phyloP scores from a whole-genome alignment of 2,329 filamentous ascomycete species.

The Gremmenia infestans region DNA sequence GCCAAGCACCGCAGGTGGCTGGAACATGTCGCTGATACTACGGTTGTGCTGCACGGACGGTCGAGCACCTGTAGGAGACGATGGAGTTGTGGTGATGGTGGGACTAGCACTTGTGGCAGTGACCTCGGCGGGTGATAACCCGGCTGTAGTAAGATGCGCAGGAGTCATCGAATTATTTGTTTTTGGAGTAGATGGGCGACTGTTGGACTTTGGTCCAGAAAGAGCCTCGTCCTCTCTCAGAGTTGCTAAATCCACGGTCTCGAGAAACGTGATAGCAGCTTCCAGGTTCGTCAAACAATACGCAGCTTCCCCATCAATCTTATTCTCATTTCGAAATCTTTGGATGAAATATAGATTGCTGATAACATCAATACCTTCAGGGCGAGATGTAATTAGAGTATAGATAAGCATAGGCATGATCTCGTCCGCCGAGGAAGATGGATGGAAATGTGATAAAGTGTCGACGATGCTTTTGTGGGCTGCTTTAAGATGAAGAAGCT shows the following conservation, averaged over 20 bases:
- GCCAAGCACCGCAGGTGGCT: conserved; percentile 75
- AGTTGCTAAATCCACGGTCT: conserved; percentile 90
- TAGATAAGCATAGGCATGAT: conserved; percentile 97
- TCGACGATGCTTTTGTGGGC: conserved; percentile 95
- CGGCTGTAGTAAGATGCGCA: conserved; percentile 30
- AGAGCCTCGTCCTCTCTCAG: conserved; percentile 74
- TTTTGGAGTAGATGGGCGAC: conserved; percentile 43
- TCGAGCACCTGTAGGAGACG: conserved; percentile 30
- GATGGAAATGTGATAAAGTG: conserved; percentile 63
- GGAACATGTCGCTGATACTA: conserved; percentile 78
- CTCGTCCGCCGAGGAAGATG: conserved; percentile 89
- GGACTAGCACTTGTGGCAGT: conserved; percentile 26
- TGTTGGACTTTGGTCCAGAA: conserved; percentile 57
- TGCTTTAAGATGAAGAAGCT: conserved; percentile 80
- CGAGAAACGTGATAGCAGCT: conserved; percentile 87
- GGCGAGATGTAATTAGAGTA: conserved; percentile 83
- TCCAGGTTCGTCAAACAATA: conserved; percentile 97
- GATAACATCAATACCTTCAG: conserved; percentile 80
- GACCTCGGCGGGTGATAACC: conserved; percentile 17
- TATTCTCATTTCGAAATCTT: conserved; percentile 77
- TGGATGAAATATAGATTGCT: conserved; percentile 96
- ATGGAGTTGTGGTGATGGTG: conserved; percentile 31
- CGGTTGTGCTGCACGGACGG: conserved; percentile 53
- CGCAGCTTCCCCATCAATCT: conserved; percentile 87
- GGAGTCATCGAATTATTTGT: conserved; percentile 26